phyloP scores from a whole-genome alignment of 2,329 filamentous ascomycete genomes.

The Aphanocladium album region DNA sequence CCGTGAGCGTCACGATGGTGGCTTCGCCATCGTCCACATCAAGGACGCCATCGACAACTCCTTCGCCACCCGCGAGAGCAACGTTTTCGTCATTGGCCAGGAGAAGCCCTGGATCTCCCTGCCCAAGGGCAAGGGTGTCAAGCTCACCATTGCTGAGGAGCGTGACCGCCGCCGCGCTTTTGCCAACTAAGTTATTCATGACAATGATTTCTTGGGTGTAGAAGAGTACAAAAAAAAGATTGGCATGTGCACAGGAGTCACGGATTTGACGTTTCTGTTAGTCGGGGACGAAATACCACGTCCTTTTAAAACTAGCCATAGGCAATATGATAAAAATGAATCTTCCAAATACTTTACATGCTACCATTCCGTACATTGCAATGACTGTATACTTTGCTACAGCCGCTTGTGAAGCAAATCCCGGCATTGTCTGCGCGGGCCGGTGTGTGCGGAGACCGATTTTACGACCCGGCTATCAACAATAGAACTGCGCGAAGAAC shows the following conservation, averaged over 20 bases:
- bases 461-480: too few species aligned
- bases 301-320: conserved; percentile 29
- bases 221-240: conserved; percentile 25
- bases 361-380: neutral
- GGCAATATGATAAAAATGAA: conserved; percentile 33
- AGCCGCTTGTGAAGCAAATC: too few species aligned
- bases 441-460: too few species aligned
- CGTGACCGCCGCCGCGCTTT: conserved; percentile 89
- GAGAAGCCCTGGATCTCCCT: conserved; percentile 99
- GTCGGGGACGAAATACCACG: conserved; percentile 19
- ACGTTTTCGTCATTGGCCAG: conserved; percentile 98
- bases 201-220: conserved; percentile 8
- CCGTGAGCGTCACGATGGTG: conserved; percentile 99
- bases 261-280: conserved; percentile 35
- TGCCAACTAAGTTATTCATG: conserved; percentile 41
- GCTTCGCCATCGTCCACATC: conserved; percentile 99
- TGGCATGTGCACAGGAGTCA: conserved; percentile 37
- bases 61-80: conserved; percentile 98
- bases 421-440: too few species aligned
- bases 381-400: too few species aligned
- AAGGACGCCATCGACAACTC: conserved; percentile 99
- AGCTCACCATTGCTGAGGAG: conserved; percentile 98
- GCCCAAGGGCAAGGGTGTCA: conserved; percentile 99
- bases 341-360: conserved; percentile 16
- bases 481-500: too few species aligned